A percentile compares a stretch with the other conserved stretches of the same genome.
Evolutionary conservation across 106 monocot genomes (phyloP).

Genomic region (Platanthera guangdongensis): DNA sequence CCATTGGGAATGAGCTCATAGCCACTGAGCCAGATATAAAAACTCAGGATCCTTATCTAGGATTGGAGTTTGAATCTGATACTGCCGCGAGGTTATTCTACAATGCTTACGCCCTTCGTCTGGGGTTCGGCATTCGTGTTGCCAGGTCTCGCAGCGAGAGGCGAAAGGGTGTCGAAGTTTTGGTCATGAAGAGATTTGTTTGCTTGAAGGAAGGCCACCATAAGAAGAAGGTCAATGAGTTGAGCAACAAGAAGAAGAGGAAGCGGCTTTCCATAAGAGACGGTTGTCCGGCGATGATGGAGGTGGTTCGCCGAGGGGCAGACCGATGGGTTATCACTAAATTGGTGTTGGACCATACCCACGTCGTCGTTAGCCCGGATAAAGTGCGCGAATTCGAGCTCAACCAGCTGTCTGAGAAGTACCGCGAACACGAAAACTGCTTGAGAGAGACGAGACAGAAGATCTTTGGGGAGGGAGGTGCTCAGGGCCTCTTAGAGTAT

Average conservation of each 20-base stretch:
- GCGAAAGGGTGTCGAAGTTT: constrained; percentile 46
- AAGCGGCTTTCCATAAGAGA: constrained; percentile 59
- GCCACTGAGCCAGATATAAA: constrained; percentile 21
- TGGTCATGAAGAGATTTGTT: constrained; percentile 71
- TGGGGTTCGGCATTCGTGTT: constrained; percentile 64
- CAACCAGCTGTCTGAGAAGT: constrained; percentile 32
- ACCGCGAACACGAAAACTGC: constrained; percentile 29
- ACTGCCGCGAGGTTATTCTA: constrained; percentile 45
- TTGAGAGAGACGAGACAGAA: constrained; percentile 41
- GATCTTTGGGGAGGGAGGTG: constrained; percentile 51
- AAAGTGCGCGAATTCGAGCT: constrained; percentile 43
- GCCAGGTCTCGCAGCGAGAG: constrained; percentile 59
- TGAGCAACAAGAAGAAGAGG: constrained; percentile 42
- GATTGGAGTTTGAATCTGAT: constrained; percentile 69
- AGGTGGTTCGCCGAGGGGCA: constrained; percentile 47
- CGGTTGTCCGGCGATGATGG: constrained; percentile 72
- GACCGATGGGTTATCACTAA: constrained; percentile 65
- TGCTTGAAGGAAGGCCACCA: constrained; percentile 68
- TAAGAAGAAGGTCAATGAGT: constrained; percentile 44
- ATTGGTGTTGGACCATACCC: constrained; percentile 56
- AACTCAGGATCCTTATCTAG: constrained; percentile 28
- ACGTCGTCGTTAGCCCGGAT: constrained; percentile 49
- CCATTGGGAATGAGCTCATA: constrained; percentile 18
- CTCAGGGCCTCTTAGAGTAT: constrained; percentile 48
- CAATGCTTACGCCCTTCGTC: constrained; percentile 42